A percentile compares a stretch with the other conserved stretches of the same genome.
phyloP scores from a whole-genome alignment of 2,329 filamentous ascomycete genomes.

The Epichloe baconii region DNA sequence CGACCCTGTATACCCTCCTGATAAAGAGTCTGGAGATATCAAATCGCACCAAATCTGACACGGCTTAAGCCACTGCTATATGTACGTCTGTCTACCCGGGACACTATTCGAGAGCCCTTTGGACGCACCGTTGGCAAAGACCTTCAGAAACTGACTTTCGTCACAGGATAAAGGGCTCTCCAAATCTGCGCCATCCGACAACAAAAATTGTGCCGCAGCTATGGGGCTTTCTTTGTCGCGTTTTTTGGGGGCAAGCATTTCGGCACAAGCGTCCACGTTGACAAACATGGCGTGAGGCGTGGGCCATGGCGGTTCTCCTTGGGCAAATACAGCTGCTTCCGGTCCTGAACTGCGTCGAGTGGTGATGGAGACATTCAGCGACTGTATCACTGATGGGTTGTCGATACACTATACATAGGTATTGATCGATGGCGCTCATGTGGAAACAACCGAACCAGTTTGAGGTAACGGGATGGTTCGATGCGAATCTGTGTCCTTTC shows the following conservation, averaged over 20 bases:
- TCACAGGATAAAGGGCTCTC: background rate
- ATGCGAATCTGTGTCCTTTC: background rate
- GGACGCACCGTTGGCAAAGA: background rate
- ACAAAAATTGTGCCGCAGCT: background rate
- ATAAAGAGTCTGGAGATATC: background rate
- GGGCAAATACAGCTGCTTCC: conserved; percentile 38
- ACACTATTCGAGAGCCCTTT: background rate
- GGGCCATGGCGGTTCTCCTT: conserved; percentile 39
- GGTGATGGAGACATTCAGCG: background rate
- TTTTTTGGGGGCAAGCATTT: conserved; percentile 34
- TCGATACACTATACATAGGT: background rate
- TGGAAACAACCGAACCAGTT: background rate
- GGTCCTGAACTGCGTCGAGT: background rate
- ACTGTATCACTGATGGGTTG: background rate
- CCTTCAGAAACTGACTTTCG: background rate
- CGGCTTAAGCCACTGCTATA: background rate
- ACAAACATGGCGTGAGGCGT: conserved; percentile 32
- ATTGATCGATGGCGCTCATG: background rate
- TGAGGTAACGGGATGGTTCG: background rate
- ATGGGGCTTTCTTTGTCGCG: conserved; percentile 38
- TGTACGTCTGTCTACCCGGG: background rate
- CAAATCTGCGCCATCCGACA: background rate
- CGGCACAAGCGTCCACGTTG: conserved; percentile 34
- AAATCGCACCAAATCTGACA: background rate
- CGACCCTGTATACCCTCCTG: background rate